Conservation (phyloP, 2,329 filamentous ascomycete genomes). For the Phialophora expanda region DNA sequence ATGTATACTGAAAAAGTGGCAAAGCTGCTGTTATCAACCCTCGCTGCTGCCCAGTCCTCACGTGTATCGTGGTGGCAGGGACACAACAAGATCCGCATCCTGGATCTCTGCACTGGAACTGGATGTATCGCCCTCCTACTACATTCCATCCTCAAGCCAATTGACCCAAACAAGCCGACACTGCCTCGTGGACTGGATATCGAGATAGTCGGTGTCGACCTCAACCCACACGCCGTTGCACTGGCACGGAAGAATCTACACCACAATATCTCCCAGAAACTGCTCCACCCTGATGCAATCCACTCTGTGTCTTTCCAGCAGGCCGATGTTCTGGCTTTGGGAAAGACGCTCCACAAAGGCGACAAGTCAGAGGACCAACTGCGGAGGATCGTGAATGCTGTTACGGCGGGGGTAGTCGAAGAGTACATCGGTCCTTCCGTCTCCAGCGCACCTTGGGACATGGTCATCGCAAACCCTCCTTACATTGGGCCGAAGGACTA, state of each 20-base stretch:
- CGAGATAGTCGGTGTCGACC: constrained; percentile 72
- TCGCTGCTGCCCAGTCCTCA: not conserved
- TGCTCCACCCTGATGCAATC: constrained; percentile 40
- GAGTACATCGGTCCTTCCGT: not conserved
- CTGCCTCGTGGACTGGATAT: constrained; percentile 44
- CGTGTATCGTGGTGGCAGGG: not conserved
- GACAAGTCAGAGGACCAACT: not conserved
- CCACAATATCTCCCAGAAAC: constrained; percentile 53
- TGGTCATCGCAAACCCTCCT: constrained; percentile 87
- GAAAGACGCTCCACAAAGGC: not conserved
- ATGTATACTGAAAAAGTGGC: constrained; percentile 34
- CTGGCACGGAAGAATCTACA: constrained; percentile 70
- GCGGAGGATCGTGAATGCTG: constrained; percentile 7
- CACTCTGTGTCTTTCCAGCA: constrained; percentile 54
- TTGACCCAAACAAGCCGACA: not conserved
- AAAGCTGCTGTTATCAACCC: constrained; percentile 15
- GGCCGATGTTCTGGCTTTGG: constrained; percentile 50
- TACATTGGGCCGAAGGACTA: constrained; percentile 77
- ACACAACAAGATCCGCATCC: constrained; percentile 59
- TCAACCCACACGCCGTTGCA: constrained; percentile 67
- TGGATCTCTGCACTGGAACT: constrained; percentile 89
- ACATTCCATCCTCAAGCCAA: constrained; percentile 61
- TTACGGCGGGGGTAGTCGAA: not conserved
- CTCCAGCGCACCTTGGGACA: constrained; percentile 52
- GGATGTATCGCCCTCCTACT: constrained; percentile 87